phyloP scores from a whole-genome alignment of 257 asterid species.

The Mitragyna speciosa region DNA sequence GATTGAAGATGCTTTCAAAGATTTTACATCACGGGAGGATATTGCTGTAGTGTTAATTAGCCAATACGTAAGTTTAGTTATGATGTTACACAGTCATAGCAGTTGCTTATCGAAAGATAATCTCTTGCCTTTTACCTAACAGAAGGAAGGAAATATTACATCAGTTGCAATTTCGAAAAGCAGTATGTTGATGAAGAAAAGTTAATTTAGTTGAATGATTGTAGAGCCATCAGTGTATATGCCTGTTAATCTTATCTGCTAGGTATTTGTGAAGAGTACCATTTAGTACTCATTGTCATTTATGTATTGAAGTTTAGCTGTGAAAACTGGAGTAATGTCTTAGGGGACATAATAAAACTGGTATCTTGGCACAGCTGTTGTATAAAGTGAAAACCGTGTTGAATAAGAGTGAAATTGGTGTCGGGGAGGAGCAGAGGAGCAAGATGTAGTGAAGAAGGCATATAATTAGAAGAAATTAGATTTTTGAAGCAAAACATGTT shows the following conservation, averaged over 20 bases:
- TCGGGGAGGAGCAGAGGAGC: not conserved
- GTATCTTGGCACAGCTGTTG: too few relatives aligned
- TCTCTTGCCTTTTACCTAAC: not conserved
- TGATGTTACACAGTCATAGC: not conserved
- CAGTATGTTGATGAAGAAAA: not conserved
- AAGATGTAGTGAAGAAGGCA: not conserved
- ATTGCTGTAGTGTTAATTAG: conserved; percentile 85
- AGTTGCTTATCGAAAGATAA: not conserved
- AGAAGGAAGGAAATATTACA: not conserved
- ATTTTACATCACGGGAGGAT: conserved; percentile 84
- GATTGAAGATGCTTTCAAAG: conserved; percentile 90
- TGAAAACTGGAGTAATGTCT: not conserved
- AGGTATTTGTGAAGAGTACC: not conserved
- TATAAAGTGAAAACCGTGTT: not conserved
- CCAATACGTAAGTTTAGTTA: conserved; percentile 67
- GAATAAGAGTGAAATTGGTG: not conserved
- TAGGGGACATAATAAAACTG: too few relatives aligned
- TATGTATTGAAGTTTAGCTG: not conserved
- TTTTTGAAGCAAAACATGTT: not conserved
- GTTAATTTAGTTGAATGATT: not conserved
- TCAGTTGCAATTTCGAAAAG: not conserved
- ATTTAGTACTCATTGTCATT: not conserved
- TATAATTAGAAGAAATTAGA: not conserved
- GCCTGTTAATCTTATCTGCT: not conserved
- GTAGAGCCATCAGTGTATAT: not conserved